Evolutionary conservation across 2,329 filamentous ascomycete genomes (phyloP), one percentile per base, ranked within the genome.

Genomic region (Fusarium kyushuense): DNA sequence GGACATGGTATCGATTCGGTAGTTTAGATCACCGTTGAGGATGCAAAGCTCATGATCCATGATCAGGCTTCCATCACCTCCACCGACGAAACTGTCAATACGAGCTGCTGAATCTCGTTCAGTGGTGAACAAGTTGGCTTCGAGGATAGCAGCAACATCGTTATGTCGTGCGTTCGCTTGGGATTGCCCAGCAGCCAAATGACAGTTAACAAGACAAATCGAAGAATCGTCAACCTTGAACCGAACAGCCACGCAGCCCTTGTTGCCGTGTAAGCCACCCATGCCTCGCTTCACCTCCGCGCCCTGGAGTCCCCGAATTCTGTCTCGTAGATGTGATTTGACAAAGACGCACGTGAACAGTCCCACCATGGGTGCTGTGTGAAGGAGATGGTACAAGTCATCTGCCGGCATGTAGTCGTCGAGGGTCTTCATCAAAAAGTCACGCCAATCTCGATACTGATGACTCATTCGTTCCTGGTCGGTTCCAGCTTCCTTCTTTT

Each of bases 31-130:
- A 29, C 96, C 96, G 74, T 98, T 98, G 41, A 98, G 81, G 47
- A 99, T 89, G 78, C 95, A 97, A n/a, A 99, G 91, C 79, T 99
- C 96, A 76, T 99, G 96, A 75, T 99, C 96, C 59, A 98, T 84
- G 60, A 99, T 92, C 90, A 97, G 94, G 40, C 89, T 90, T 9
- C 96, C 96, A 76, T 99, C 96, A 43, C 96, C 96, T n/a, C 96
- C 96, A 27, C 93, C 92, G 9, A 94, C 87, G 75, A 91, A 99
- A 67, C 89, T 91, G 77, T 97, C 92, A 36, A 92, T 85, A 9
- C 93, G 87, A 6, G 87, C 83, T 6, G 82, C 84, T 1, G 88
- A 81, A 69, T 94, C 92, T 42, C 85, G 84, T 76, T 96, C 92
- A 1, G 84, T 79, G 0, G 93, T 91, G n/a, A 99, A 84, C 8